phyloP scores from a whole-genome alignment of 306 rosid species.

The Potentilla sterilis region DNA sequence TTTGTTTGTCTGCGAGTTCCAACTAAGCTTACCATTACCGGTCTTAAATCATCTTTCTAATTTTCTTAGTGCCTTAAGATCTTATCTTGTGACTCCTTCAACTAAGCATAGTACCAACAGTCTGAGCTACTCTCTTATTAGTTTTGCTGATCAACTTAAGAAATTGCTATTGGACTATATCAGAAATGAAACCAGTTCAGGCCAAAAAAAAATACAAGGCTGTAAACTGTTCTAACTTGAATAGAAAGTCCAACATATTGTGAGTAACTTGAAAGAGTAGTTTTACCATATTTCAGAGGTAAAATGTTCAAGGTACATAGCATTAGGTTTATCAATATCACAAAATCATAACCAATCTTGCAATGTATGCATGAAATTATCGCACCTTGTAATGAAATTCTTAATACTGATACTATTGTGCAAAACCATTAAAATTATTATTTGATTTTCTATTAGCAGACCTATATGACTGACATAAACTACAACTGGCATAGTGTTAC shows the following conservation, averaged over 20 bases:
- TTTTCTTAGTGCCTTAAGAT: background rate
- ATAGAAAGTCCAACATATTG: background rate
- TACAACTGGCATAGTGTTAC: background rate
- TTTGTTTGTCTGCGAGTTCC: background rate
- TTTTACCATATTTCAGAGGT: background rate
- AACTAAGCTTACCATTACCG: background rate
- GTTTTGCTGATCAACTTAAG: background rate
- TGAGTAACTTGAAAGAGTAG: background rate
- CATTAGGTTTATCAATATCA: background rate
- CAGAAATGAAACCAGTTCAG: background rate
- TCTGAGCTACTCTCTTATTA: background rate
- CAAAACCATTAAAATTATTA: conserved; percentile 25
- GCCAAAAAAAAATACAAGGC: background rate
- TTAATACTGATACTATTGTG: conserved; percentile 9
- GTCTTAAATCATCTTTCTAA: background rate
- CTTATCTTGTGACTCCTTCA: background rate
- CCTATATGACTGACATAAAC: background rate
- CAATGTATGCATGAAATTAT: background rate
- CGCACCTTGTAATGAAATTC: background rate
- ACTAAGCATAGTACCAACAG: background rate
- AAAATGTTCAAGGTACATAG: background rate
- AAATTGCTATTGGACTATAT: background rate
- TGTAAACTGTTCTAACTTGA: background rate
- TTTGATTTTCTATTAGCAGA: background rate
- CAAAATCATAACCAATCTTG: background rate